Conservation (phyloP, 257 asterid genomes). For the Fraxinus anomala region DNA sequence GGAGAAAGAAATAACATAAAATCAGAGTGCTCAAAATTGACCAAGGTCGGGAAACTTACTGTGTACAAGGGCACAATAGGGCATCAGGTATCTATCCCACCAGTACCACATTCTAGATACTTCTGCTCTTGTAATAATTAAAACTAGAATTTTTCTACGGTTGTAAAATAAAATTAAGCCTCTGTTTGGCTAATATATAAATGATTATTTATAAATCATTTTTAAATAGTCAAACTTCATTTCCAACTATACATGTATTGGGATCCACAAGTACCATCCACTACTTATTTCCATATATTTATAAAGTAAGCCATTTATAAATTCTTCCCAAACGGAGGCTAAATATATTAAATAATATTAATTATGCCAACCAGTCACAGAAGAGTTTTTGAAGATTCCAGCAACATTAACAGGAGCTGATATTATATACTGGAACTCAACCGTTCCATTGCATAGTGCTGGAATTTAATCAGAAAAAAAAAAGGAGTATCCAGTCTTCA, state of each 20-base stretch:
- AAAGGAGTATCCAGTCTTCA: not conserved
- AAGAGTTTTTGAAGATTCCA: not conserved
- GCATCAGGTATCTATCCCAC: not conserved
- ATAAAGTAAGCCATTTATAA: too few species aligned
- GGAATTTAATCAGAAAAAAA: not conserved
- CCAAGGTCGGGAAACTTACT: not conserved
- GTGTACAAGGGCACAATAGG: not conserved
- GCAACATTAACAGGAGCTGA: not conserved
- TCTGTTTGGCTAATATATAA: too few species aligned
- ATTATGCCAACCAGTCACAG: not conserved
- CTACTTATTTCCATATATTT: too few species aligned
- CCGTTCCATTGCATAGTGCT: not conserved
- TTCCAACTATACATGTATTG: too few species aligned
- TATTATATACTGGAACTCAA: not conserved
- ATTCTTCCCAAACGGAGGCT: too few species aligned
- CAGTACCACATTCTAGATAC: not conserved
- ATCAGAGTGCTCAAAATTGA: conserved; percentile 1
- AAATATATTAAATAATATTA: too few species aligned
- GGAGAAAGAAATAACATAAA: not conserved
- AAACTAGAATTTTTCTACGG: not conserved
- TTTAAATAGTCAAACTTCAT: too few species aligned
- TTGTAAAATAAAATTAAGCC: not conserved
- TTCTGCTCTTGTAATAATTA: not conserved
- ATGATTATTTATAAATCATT: too few species aligned
- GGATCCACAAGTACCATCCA: not conserved